phyloP scores from a whole-genome alignment of 2,329 filamentous ascomycete species.

The Pyricularia grisea region DNA sequence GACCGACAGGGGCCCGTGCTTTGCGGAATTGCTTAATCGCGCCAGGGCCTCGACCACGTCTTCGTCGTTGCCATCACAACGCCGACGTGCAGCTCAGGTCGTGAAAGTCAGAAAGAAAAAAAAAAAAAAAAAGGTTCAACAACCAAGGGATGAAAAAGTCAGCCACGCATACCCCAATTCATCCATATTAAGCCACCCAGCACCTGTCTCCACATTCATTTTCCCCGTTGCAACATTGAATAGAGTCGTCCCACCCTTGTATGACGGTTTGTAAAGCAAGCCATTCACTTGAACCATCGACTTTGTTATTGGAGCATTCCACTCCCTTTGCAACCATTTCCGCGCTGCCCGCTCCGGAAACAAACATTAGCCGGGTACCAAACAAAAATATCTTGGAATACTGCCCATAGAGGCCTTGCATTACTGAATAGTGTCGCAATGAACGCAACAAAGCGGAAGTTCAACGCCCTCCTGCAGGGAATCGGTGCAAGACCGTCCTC shows the following conservation, averaged over 20 bases:
- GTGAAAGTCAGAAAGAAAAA: background rate
- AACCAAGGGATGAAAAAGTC: background rate
- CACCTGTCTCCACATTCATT: background rate
- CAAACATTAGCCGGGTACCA: background rate
- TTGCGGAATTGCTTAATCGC: background rate
- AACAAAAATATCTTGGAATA: background rate
- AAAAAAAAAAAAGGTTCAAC: background rate
- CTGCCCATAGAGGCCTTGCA: background rate
- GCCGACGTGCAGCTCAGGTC: background rate
- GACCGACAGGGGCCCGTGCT: background rate
- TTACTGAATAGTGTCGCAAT: slow-evolving; percentile 29
- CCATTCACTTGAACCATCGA: background rate
- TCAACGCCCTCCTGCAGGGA: slow-evolving; percentile 64
- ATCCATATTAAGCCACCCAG: background rate
- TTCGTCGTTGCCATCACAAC: background rate
- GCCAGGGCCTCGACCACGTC: background rate
- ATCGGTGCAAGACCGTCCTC: slow-evolving; percentile 43
- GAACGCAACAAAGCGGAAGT: slow-evolving; percentile 76
- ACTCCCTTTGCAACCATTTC: background rate
- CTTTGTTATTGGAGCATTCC: background rate
- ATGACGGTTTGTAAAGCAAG: background rate
- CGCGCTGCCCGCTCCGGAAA: background rate
- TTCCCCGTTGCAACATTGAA: background rate
- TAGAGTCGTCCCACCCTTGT: background rate
- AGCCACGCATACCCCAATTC: background rate